phyloP scores from a whole-genome alignment of 2,329 filamentous ascomycete species.

The Lachnellula willkommii region DNA sequence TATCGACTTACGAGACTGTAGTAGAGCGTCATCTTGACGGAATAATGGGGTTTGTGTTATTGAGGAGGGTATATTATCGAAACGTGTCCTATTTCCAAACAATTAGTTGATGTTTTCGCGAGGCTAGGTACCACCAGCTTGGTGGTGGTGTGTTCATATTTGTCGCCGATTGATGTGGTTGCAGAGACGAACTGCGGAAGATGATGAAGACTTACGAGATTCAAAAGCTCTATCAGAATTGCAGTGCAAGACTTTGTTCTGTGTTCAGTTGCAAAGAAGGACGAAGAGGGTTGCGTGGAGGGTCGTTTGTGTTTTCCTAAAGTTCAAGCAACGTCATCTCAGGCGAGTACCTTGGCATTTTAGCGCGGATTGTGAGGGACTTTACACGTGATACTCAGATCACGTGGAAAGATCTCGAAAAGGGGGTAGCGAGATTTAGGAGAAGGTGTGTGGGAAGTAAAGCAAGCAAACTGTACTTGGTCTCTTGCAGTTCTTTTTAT shows the following conservation, averaged over 20 bases:
- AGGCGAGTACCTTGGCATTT: not conserved
- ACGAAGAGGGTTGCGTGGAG: not conserved
- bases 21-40: constrained; percentile 45
- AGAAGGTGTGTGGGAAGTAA: not conserved
- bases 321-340: constrained; percentile 13
- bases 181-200: not conserved
- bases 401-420: not conserved
- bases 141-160: too few species aligned
- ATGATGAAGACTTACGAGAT: not conserved
- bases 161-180: not conserved
- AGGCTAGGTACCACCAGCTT: not conserved
- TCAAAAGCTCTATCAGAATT: not conserved
- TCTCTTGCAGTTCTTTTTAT: too few species aligned
- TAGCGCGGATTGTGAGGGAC: not conserved
- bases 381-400: not conserved
- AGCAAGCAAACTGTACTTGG: not conserved
- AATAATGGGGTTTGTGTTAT: constrained; percentile 9
- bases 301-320: not conserved
- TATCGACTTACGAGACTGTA: constrained; percentile 42
- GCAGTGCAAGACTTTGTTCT: not conserved
- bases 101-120: constrained; percentile 15
- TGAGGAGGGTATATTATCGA: constrained; percentile 8
- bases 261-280: not conserved
- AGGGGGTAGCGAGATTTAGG: not conserved
- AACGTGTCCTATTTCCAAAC: constrained; percentile 20